Evolutionary conservation across 331 rosid species (phyloP).

Genomic region (Malus hybrid): DNA sequence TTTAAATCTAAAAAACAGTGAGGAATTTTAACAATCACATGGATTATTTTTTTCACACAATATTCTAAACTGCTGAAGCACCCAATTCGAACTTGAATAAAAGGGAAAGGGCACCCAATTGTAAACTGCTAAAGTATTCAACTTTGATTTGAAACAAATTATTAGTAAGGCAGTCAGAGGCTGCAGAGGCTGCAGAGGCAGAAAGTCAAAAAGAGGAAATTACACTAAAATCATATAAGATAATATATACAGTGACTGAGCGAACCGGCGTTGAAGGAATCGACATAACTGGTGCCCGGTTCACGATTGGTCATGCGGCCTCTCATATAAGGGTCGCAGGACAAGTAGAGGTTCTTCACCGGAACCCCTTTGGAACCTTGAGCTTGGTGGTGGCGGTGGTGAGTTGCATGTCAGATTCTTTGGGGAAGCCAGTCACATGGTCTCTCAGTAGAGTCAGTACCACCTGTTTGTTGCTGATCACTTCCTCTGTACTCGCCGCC

Average conservation of each 20-base stretch:
- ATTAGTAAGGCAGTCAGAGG: too few species aligned
- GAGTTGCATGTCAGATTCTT: constrained; percentile 20
- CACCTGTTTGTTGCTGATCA: constrained; percentile 25
- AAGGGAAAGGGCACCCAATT: too few species aligned
- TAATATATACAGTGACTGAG: not conserved
- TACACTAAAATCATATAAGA: not conserved
- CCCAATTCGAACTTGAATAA: not conserved
- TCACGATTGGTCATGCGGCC: constrained; percentile 1
- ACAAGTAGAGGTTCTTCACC: constrained; percentile 21
- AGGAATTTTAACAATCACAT: too few species aligned
- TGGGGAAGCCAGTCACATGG: constrained; percentile 12
- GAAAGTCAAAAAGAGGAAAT: not conserved
- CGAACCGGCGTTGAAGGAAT: constrained; percentile 8
- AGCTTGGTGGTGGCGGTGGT: not conserved
- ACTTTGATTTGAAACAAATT: too few species aligned
- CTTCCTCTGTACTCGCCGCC: not conserved
- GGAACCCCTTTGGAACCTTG: constrained; percentile 17
- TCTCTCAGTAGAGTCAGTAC: constrained; percentile 5
- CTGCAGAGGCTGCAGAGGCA: too few species aligned
- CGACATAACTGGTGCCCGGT: not conserved
- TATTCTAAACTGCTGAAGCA: too few species aligned
- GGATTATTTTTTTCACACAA: too few species aligned
- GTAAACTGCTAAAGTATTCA: too few species aligned
- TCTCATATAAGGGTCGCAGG: constrained; percentile 31
- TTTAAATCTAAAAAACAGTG: too few species aligned